A percentile compares a stretch with the other conserved stretches of the same genome.
These are phyloP conservation scores for Aspergillus pseudotamarii DNA, from an alignment of 2,329 filamentous ascomycete genomes.

Conservation along the genomic window DNA sequence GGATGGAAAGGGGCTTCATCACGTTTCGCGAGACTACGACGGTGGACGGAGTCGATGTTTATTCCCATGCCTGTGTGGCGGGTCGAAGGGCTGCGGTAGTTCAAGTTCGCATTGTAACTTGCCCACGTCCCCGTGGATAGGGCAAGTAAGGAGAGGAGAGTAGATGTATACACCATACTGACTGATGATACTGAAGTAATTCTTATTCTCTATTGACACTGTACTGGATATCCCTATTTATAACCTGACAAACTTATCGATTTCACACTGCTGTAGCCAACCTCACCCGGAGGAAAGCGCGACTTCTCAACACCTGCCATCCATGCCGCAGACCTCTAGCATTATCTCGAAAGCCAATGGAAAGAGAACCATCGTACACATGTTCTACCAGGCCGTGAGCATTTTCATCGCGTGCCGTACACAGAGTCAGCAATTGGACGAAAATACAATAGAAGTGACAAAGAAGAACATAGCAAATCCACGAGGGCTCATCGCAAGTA, in stretches of 20 bases:
- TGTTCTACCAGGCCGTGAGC: neutral
- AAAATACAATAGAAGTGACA: neutral
- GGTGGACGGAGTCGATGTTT: constrained; percentile 50
- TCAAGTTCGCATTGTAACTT: constrained; percentile 56
- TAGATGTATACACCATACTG: constrained; percentile 10
- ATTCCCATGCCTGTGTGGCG: constrained; percentile 63
- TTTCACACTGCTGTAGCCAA: neutral
- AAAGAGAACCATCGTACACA: constrained; percentile 4
- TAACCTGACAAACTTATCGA: neutral
- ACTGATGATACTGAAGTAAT: neutral
- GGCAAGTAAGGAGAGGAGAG: constrained; percentile 19
- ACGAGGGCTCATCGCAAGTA: neutral
- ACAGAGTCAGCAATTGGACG: neutral
- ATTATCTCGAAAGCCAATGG: constrained; percentile 6
- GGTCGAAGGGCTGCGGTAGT: constrained; percentile 68
- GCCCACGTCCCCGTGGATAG: constrained; percentile 23
- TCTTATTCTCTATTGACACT: too few species aligned
- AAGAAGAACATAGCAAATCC: neutral
- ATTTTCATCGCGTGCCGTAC: neutral
- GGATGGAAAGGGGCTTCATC: constrained; percentile 50
- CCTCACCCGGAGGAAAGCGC: neutral
- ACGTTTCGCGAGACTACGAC: constrained; percentile 63
- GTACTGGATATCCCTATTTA: neutral
- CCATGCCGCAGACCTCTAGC: neutral
- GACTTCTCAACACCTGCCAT: neutral